Base-by-base conservation (phyloP, 805 yeast genomes). In the Candida ulmi region DNA sequence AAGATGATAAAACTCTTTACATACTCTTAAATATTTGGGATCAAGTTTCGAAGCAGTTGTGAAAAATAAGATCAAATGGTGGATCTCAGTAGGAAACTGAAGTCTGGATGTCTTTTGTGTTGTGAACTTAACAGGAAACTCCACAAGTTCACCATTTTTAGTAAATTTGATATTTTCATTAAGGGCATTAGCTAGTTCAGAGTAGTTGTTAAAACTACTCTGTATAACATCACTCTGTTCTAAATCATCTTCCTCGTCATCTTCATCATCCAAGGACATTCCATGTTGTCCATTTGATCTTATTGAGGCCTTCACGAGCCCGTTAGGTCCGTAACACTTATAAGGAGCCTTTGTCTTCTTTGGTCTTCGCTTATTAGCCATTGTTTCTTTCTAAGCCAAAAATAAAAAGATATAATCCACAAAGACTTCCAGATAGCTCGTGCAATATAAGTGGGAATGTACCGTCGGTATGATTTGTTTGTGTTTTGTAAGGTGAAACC, bases 341-440 rank as follows among this genome's bases (percentile, higher is more conserved):
- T 85, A 88, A 6, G 90, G 88, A 40, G 88, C 88, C 46, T 81
- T 79, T 35, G 74, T 68, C 69, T 88, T 83, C 69, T 83, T 83
- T 11, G 96, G 88, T 58, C 97, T 74, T 54, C 90, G 65, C 61
- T 88, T 88, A 63, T 88, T 88, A 26, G 88, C 96, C 81, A 88
- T 88, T 8, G 16, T 39, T 26, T 26, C n/a, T n/a, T n/a, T n/a
- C n/a, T n/a, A n/a, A n/a, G n/a, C n/a, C n/a, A n/a, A n/a, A n/a
- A n/a, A n/a, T n/a, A n/a, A n/a, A n/a, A n/a, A n/a, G n/a, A n/a
- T n/a, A n/a, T n/a, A n/a, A n/a, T n/a, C n/a, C n/a, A n/a, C n/a
- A n/a, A n/a, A n/a, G n/a, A n/a, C n/a, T n/a, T n/a, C n/a, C n/a
- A n/a, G n/a, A n/a, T n/a, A n/a, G n/a, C n/a, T n/a, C n/a, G n/a